Evolutionary conservation across 306 rosid genomes (phyloP).

Genomic region (Geum urbanum): DNA sequence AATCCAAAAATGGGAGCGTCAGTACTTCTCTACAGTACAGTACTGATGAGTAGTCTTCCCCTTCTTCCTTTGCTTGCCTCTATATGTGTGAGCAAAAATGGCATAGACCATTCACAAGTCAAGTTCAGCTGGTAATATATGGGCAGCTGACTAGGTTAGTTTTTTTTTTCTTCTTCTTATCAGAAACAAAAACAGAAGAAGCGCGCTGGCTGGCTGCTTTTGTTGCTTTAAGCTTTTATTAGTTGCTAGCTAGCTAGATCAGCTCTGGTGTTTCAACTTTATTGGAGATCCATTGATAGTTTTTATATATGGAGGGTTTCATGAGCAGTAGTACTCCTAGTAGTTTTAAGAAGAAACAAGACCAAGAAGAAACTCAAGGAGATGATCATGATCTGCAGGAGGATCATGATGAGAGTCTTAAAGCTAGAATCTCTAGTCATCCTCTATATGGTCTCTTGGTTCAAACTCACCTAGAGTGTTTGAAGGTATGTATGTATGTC

Average conservation of each 20-base stretch:
- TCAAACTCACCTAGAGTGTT: conserved; percentile 68
- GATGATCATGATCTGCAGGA: not conserved
- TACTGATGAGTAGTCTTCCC: too few relatives aligned
- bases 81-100: conserved; percentile 8
- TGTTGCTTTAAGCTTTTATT: too few relatives aligned
- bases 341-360: too few relatives aligned
- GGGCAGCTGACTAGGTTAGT: not conserved
- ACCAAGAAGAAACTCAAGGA: conserved; percentile 8
- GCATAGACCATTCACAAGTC: conserved; percentile 1
- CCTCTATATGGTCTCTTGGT: conserved; percentile 60
- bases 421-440: conserved; percentile 67
- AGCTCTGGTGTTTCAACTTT: not conserved
- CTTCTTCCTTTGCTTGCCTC: too few relatives aligned
- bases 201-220: too few relatives aligned
- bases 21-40: conserved; percentile 15
- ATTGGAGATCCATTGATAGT: conserved; percentile 12
- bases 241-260: not conserved
- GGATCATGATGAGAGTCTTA: conserved; percentile 47
- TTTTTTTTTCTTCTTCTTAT: too few relatives aligned
- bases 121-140: not conserved
- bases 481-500: conserved; percentile 55
- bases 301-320: too few relatives aligned
- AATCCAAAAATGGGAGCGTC: conserved; percentile 62
- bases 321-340: too few relatives aligned
- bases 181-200: too few relatives aligned